These are phyloP conservation scores for Zymoseptoria brevis DNA, from an alignment of 2,329 filamentous ascomycete genomes.

Conservation along the genomic window DNA sequence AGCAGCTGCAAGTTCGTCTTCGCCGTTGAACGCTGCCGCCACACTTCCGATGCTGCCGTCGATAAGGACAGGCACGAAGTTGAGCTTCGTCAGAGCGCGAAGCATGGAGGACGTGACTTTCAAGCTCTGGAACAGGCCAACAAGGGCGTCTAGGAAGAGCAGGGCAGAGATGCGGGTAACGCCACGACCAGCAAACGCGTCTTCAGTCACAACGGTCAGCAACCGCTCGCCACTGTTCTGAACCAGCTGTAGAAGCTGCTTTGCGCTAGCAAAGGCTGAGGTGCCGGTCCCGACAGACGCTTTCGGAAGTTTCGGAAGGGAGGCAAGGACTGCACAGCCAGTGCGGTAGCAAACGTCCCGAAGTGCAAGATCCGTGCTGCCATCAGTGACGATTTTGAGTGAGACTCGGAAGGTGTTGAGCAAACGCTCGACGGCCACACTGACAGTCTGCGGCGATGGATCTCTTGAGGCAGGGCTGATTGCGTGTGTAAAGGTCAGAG, in stretches of 20 bases:
- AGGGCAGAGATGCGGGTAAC: constrained; percentile 78
- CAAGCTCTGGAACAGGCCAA: constrained; percentile 58
- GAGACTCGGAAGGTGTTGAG: constrained; percentile 87
- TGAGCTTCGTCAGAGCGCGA: constrained; percentile 71
- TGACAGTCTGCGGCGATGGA: constrained; percentile 38
- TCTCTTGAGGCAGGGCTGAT: constrained; percentile 49
- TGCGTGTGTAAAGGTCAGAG: constrained; percentile 62
- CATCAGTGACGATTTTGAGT: constrained; percentile 67
- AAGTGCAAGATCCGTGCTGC: constrained; percentile 61
- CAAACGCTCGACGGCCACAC: constrained; percentile 68
- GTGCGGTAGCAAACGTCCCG: constrained; percentile 86
- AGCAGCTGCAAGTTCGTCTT: constrained; percentile 46
- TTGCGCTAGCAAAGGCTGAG: constrained; percentile 15
- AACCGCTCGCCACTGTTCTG: constrained; percentile 74
- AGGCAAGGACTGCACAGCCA: constrained; percentile 49
- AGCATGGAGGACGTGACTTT: constrained; percentile 69
- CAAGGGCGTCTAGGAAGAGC: constrained; percentile 70
- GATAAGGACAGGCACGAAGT: constrained; percentile 84
- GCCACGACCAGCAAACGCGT: constrained; percentile 77
- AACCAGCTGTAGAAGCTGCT: constrained; percentile 53
- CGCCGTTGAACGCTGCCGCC: constrained; percentile 52
- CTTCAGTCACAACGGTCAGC: constrained; percentile 82
- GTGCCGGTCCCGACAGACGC: constrained; percentile 5
- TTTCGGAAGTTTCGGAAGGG: constrained; percentile 14
- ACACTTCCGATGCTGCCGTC: constrained; percentile 76